These are phyloP conservation scores for Olyra latifolia DNA, from an alignment of 176 grass and related monocot genomes.

Conservation along the genomic window DNA sequence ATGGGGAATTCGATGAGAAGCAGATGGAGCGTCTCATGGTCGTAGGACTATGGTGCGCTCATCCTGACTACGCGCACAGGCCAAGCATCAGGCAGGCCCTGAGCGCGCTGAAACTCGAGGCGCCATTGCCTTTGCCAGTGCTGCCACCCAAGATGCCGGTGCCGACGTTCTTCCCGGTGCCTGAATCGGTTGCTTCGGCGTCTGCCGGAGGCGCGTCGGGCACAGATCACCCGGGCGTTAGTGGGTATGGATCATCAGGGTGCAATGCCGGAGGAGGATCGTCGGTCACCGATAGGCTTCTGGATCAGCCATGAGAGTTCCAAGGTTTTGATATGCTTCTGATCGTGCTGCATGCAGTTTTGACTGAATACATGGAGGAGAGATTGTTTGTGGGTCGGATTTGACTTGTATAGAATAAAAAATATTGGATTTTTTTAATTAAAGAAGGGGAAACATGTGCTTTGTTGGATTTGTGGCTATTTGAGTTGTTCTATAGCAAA, in stretches of 20 bases:
- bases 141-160: slow-evolving; percentile 60
- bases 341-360: neutral
- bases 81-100: slow-evolving; percentile 67
- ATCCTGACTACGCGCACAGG: slow-evolving; percentile 63
- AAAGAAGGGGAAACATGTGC: neutral
- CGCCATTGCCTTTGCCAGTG: slow-evolving; percentile 55
- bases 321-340: neutral
- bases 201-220: slow-evolving; percentile 8
- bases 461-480: neutral
- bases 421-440: neutral
- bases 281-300: slow-evolving; percentile 16
- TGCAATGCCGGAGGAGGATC: slow-evolving; percentile 1
- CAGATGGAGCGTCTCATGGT: slow-evolving; percentile 76
- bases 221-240: neutral
- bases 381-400: neutral
- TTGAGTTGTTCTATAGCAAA: neutral
- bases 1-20: slow-evolving; percentile 41
- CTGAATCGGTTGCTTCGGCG: slow-evolving; percentile 28
- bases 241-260: slow-evolving; percentile 18
- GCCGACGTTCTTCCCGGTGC: slow-evolving; percentile 54
- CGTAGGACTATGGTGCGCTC: slow-evolving; percentile 79
- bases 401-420: neutral
- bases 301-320: slow-evolving; percentile 19
- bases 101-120: slow-evolving; percentile 60
- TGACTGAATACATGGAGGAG: neutral